These are phyloP conservation scores for Huntiella abstrusa DNA, from an alignment of 2,329 filamentous ascomycete species.

Conservation along the genomic window DNA sequence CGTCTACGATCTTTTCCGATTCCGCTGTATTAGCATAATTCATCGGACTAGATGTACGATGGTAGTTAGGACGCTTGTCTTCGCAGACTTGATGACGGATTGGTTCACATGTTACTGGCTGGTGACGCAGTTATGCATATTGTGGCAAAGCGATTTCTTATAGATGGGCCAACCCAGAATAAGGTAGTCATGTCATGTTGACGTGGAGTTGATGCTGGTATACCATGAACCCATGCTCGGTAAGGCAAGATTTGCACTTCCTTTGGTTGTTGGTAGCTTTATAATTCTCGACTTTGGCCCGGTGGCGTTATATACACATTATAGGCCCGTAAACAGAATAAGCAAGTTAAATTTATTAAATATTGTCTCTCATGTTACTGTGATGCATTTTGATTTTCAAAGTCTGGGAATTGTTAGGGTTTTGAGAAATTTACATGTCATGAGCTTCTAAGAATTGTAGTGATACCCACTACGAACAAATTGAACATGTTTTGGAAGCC, in stretches of 20 bases:
- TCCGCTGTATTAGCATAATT: too few species aligned
- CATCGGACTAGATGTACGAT: too few species aligned
- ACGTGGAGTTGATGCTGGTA: not conserved
- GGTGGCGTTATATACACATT: slow-evolving; percentile 8
- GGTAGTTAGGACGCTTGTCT: too few species aligned
- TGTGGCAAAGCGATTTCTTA: slow-evolving; percentile 9
- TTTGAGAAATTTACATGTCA: too few species aligned
- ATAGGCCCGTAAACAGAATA: slow-evolving; percentile 10
- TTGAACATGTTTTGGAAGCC: too few species aligned
- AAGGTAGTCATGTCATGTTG: not conserved
- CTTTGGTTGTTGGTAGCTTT: not conserved
- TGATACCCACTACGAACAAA: too few species aligned
- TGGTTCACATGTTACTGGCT: not conserved
- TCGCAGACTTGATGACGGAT: too few species aligned
- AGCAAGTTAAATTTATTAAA: slow-evolving; percentile 9
- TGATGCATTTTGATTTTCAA: not conserved
- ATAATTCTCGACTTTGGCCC: slow-evolving; percentile 6
- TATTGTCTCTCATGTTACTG: not conserved
- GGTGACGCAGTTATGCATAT: slow-evolving; percentile 5
- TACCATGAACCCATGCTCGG: not conserved
- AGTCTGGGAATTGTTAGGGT: too few species aligned
- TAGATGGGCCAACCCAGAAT: not conserved
- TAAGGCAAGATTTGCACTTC: not conserved
- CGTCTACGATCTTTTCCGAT: too few species aligned
- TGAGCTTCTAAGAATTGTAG: too few species aligned